Evolutionary conservation across 2,329 filamentous ascomycete species (phyloP).

Genomic region (Verticillium isaacii): DNA sequence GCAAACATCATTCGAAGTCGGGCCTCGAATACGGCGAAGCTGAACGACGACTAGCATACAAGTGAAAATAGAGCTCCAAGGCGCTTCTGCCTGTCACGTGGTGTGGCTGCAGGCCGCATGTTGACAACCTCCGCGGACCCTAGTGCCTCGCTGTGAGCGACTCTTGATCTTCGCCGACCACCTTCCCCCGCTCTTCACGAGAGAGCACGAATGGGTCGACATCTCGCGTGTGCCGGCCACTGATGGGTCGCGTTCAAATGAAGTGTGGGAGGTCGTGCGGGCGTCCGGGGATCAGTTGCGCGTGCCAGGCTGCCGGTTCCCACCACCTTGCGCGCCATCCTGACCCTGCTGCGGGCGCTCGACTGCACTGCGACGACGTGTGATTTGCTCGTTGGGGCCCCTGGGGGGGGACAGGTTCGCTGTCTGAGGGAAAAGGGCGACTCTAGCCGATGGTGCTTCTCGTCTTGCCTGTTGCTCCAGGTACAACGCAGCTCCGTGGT

Average conservation of each 20-base stretch:
- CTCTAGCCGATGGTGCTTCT: background rate
- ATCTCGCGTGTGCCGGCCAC: background rate
- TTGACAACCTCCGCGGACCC: background rate
- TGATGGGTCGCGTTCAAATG: background rate
- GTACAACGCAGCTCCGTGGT: background rate
- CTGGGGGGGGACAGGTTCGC: background rate
- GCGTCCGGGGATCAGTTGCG: slow-evolving; percentile 5
- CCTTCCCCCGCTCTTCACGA: background rate
- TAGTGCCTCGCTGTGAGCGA: background rate
- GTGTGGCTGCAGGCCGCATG: background rate
- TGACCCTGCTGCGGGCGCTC: slow-evolving; percentile 12
- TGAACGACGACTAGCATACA: background rate
- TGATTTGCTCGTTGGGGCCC: slow-evolving; percentile 9
- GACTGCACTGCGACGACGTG: slow-evolving; percentile 10
- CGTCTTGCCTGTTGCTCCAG: background rate
- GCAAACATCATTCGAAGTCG: background rate
- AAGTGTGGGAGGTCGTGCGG: slow-evolving; percentile 1
- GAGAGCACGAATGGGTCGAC: background rate
- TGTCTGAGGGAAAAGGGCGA: background rate
- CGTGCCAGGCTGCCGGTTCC: slow-evolving; percentile 11
- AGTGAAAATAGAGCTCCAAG: background rate
- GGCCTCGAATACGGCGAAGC: background rate
- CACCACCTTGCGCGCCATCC: slow-evolving; percentile 3
- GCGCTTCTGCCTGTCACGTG: background rate
- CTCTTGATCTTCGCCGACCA: background rate